phyloP scores from a whole-genome alignment of 768 basidiomycete genomes.

The Rhodotorula kratochvilovae region DNA sequence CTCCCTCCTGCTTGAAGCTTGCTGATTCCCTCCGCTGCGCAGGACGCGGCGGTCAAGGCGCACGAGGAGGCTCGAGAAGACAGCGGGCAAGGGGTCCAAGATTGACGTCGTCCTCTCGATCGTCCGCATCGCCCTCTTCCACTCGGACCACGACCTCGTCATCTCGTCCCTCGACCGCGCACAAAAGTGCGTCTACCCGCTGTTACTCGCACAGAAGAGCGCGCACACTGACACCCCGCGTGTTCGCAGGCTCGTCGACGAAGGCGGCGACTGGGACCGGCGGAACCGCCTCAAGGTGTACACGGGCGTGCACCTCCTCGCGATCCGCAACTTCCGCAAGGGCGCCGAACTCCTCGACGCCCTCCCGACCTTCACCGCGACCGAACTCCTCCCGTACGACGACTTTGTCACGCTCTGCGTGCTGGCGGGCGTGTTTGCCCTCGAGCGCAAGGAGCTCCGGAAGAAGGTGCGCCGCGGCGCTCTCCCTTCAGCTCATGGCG shows the following conservation, averaged over 20 bases:
- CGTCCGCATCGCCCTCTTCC: slow-evolving; percentile 86
- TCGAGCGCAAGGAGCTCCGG: slow-evolving; percentile 80
- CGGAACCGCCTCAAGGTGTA: slow-evolving; percentile 96
- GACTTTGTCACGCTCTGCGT: slow-evolving; percentile 84
- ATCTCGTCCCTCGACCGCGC: slow-evolving; percentile 69
- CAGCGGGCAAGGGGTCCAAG: slow-evolving; percentile 81
- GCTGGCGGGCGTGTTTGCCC: slow-evolving; percentile 67
- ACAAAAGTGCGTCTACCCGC: slow-evolving; percentile 63
- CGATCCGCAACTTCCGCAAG: slow-evolving; percentile 84
- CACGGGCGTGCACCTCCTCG: slow-evolving; percentile 73
- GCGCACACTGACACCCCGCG: not conserved
- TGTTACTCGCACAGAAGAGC: too few species aligned
- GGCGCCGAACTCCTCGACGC: slow-evolving; percentile 85
- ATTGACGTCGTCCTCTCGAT: slow-evolving; percentile 90
- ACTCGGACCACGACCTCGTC: slow-evolving; percentile 68
- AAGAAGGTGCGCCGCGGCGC: slow-evolving; percentile 62
- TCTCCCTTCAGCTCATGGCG: not conserved
- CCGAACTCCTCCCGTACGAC: slow-evolving; percentile 79
- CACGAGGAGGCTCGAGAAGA: slow-evolving; percentile 86
- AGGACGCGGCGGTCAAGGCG: slow-evolving; percentile 78
- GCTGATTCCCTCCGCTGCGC: too few species aligned
- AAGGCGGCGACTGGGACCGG: slow-evolving; percentile 97
- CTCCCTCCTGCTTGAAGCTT: too few species aligned
- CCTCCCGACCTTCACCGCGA: slow-evolving; percentile 88
- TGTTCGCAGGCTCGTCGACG: slow-evolving; percentile 68